Conservation (phyloP, 257 asterid genomes). For the Vinca minor region DNA sequence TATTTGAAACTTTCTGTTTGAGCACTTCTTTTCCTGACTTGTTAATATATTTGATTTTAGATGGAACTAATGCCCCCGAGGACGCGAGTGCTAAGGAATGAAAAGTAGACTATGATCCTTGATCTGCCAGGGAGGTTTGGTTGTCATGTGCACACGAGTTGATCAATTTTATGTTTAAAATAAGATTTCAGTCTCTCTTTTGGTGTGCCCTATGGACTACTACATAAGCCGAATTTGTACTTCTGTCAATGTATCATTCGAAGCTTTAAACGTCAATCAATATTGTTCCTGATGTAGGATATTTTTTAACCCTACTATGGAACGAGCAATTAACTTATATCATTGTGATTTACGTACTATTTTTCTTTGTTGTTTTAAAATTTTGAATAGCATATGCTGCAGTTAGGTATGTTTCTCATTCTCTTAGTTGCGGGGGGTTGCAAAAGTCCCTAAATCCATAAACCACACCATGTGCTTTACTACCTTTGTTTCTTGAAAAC, state of each 20-base stretch:
- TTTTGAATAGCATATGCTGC: neutral
- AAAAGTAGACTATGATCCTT: slow-evolving; percentile 21
- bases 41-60: slow-evolving; percentile 19
- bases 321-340: slow-evolving; percentile 11
- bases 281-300: slow-evolving; percentile 26
- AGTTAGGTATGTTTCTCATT: neutral
- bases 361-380: neutral
- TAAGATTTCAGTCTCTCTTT: slow-evolving; percentile 14
- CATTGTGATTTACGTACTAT: slow-evolving; percentile 4
- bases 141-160: slow-evolving; percentile 19
- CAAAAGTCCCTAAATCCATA: neutral
- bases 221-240: slow-evolving; percentile 11
- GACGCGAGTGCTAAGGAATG: slow-evolving; percentile 52
- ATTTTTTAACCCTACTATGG: slow-evolving; percentile 21
- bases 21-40: neutral
- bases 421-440: neutral
- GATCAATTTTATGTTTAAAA: slow-evolving; percentile 23
- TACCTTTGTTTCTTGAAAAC: neutral
- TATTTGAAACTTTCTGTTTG: neutral
- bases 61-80: slow-evolving; percentile 48
- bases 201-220: slow-evolving; percentile 5
- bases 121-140: slow-evolving; percentile 19
- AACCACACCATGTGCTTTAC: neutral
- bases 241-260: slow-evolving; percentile 11
- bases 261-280: slow-evolving; percentile 7